Base-by-base conservation (phyloP, 2,329 filamentous ascomycete species). In the Colletotrichum incanum region DNA sequence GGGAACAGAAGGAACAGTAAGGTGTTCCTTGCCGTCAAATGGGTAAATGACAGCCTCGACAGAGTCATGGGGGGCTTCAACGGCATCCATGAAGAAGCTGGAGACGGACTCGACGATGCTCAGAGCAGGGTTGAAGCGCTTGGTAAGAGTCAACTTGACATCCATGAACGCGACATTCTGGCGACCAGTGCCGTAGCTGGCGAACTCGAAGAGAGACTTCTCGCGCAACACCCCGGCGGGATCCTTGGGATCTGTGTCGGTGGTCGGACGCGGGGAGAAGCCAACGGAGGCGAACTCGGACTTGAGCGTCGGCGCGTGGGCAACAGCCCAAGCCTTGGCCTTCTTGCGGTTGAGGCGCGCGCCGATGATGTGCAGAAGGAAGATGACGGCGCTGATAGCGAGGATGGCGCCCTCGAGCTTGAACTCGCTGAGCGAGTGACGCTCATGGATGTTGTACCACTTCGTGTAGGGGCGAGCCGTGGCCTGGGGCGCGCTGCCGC, bases 371-470 rank as follows among this genome's bases (percentile, higher is more conserved):
- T 98, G 95, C 74, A 97, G 85, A 52, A 92, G 80, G 75, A 98
- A 86, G 75, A 98, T 89, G 65, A 97, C 75, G 65, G 92, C 79
- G 76, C 98, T 90, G 78, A 95, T 87, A 43, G 90, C 89, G 72
- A 98, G 85, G 78, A 99, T 93, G 81, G 95, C 85, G 72, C 93
- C 93, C 85, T 99, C 96, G 78, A 92, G 89, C 84, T 91, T 91
- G 88, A 99, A 99, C 82, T 99, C 96, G 79, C 88, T 88, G 72
- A 92, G 85, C 34, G 91, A 91, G 78, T 95, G 92, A 79, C 96
- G 94, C 89, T 98, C 95, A 89, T 97, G 96, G 73, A 98, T 87
- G 68, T 95, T 94, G 86, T 98, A 99, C 96, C 96, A 99, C 86
- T 94, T 94, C 63, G 95, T 98, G 83, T 93, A 98, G 18, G 94